Evolutionary conservation across 2,329 filamentous ascomycete species (phyloP).

Genomic region (Cadophora malorum): DNA sequence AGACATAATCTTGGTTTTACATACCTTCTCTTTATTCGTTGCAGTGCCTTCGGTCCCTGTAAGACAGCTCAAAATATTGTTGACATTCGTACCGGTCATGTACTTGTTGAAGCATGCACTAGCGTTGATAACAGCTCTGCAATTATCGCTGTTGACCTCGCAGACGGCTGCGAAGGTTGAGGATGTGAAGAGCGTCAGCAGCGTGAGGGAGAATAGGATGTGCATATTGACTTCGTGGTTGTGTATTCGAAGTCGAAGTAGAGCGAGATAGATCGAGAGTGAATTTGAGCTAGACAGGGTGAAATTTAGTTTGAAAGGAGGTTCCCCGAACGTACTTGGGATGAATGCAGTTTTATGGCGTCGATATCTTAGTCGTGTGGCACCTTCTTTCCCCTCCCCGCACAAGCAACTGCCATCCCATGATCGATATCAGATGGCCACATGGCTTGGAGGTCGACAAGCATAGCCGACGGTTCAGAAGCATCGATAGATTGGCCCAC

Average conservation of each 20-base stretch:
- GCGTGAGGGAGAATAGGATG: conserved; percentile 12
- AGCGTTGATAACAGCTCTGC: conserved; percentile 33
- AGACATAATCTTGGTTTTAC: neutral
- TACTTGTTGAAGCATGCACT: conserved; percentile 35
- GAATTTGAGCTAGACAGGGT: neutral
- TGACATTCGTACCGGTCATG: conserved; percentile 25
- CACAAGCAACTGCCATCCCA: conserved; percentile 1
- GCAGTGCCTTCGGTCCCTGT: conserved; percentile 30
- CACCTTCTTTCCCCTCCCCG: neutral
- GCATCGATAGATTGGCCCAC: neutral
- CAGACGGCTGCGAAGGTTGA: conserved; percentile 19
- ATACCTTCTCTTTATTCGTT: conserved; percentile 32
- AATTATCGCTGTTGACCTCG: conserved; percentile 29
- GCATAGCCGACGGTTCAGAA: neutral
- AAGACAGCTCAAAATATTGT: conserved; percentile 30
- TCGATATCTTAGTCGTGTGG: neutral
- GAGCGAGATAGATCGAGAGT: neutral
- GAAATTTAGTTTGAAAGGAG: neutral
- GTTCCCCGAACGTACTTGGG: conserved; percentile 9
- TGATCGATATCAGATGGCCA: neutral
- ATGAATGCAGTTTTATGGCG: neutral
- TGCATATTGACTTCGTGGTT: conserved; percentile 18
- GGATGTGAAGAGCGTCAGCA: neutral
- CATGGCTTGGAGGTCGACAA: neutral
- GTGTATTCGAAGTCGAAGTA: too few species aligned